Conservation (phyloP, 352 stramenopile genomes). For the Blastocystis sp. region DNA sequence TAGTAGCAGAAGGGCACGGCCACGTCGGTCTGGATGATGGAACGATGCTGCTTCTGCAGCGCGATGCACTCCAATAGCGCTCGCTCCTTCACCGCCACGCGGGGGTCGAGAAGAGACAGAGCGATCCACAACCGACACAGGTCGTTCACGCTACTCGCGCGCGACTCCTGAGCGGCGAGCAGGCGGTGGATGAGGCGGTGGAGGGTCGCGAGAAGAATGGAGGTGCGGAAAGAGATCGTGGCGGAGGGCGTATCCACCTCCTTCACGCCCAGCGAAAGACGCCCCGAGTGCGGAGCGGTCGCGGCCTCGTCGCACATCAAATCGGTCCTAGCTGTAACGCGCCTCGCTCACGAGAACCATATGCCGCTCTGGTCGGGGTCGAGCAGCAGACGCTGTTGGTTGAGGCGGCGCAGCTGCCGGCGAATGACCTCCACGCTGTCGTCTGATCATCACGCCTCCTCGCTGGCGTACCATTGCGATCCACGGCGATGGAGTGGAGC, state of each 20-base stretch:
- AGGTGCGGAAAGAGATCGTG: background rate
- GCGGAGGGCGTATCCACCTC: no score
- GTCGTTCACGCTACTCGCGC: background rate
- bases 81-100: background rate
- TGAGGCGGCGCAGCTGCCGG: background rate
- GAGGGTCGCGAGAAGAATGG: background rate
- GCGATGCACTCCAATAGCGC: background rate
- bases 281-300: no score
- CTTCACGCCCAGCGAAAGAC: background rate
- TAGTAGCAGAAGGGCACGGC: background rate
- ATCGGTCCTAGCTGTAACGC: background rate
- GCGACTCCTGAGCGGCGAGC: background rate
- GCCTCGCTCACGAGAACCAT: background rate
- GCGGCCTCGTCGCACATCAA: constrained; percentile 21
- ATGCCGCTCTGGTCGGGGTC: background rate
- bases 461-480: background rate
- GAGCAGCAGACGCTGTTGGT: constrained; percentile 5
- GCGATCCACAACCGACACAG: background rate
- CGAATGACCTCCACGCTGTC: background rate
- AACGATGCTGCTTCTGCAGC: background rate
- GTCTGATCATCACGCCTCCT: background rate
- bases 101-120: background rate
- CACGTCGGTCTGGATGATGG: background rate
- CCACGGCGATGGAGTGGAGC: background rate
- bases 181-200: background rate